Percentiles rank a stretch among this genome's conserved stretches.
These are phyloP conservation scores for Metroxylon sagu DNA, from an alignment of 176 grass and related monocot species.

Conservation along the genomic window DNA sequence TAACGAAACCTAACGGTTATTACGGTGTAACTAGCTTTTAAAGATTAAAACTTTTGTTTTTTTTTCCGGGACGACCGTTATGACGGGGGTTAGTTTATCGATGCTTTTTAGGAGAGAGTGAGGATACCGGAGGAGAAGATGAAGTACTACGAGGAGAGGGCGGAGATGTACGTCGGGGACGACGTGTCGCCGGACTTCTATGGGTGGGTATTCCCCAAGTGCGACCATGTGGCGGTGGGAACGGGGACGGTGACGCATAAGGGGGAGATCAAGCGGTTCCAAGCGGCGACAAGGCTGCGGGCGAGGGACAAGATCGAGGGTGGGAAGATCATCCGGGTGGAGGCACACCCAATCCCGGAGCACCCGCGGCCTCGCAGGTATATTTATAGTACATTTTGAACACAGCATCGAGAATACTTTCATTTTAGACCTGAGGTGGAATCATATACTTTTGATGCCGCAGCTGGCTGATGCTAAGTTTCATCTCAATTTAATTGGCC, in stretches of 20 bases:
- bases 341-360: slow-evolving; percentile 94
- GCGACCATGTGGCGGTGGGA: slow-evolving; percentile 93
- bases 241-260: slow-evolving; percentile 97
- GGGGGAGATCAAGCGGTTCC: slow-evolving; percentile 94
- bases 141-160: slow-evolving; percentile 90
- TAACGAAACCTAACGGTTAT: too few relatives aligned
- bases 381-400: too few relatives aligned
- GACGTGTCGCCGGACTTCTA: slow-evolving; percentile 98
- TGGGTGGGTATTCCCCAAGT: slow-evolving; percentile 98
- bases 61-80: too few relatives aligned
- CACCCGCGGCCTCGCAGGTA: slow-evolving; percentile 78
- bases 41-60: too few relatives aligned
- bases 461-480: too few relatives aligned
- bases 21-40: too few relatives aligned
- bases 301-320: slow-evolving; percentile 97
- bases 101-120: slow-evolving; percentile 45
- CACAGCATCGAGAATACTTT: too few relatives aligned
- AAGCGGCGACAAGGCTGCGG: slow-evolving; percentile 81
- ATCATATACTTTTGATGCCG: too few relatives aligned
- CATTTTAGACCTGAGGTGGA: too few relatives aligned
- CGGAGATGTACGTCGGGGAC: slow-evolving; percentile 98
- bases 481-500: too few relatives aligned
- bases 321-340: slow-evolving; percentile 86
- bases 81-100: too few relatives aligned
- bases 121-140: slow-evolving; percentile 85